A percentile compares a stretch with the other conserved stretches of the same genome.
Evolutionary conservation across 2,329 filamentous ascomycete species (phyloP).

Genomic region (Akanthomyces muscarius): DNA sequence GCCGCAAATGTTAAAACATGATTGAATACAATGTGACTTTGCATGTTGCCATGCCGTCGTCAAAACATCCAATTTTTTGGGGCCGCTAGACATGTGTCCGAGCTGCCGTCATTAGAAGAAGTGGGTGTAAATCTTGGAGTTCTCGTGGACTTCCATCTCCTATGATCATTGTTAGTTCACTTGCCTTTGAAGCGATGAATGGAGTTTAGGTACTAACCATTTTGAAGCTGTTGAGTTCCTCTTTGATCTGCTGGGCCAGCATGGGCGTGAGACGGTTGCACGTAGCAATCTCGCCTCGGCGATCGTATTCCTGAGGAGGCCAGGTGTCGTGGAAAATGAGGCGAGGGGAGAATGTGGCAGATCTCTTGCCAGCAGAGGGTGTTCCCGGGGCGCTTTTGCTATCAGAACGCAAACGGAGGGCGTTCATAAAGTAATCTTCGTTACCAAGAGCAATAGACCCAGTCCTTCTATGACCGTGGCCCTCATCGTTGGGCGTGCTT

Average conservation of each 20-base stretch:
- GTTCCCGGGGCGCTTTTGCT: conserved; percentile 78
- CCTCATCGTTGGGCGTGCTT: conserved; percentile 80
- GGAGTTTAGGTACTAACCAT: conserved; percentile 52
- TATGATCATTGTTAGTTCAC: conserved; percentile 44
- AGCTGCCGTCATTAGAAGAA: conserved; percentile 74
- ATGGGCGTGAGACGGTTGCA: conserved; percentile 97
- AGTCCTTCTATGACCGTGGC: conserved; percentile 60
- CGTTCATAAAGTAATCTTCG: conserved; percentile 87
- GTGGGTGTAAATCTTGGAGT: conserved; percentile 98
- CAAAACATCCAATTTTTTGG: conserved; percentile 13
- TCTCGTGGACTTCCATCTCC: conserved; percentile 99
- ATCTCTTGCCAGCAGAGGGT: conserved; percentile 64
- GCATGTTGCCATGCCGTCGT: conserved; percentile 14
- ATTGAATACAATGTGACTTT: conserved; percentile 39
- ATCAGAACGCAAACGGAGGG: conserved; percentile 67
- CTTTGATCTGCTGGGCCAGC: conserved; percentile 98
- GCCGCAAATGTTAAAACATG: conserved; percentile 46
- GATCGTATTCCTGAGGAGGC: conserved; percentile 93
- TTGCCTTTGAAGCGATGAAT: conserved; percentile 1
- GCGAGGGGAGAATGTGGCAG: conserved; percentile 79
- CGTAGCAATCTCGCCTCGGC: conserved; percentile 90
- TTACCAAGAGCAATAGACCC: conserved; percentile 71
- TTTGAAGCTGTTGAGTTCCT: conserved; percentile 98
- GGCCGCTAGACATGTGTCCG: not conserved
- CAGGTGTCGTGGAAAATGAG: conserved; percentile 96